Evolutionary conservation across 495 filamentous ascomycete genomes (phyloP).

Genomic region (Geopyxis carbonaria): DNA sequence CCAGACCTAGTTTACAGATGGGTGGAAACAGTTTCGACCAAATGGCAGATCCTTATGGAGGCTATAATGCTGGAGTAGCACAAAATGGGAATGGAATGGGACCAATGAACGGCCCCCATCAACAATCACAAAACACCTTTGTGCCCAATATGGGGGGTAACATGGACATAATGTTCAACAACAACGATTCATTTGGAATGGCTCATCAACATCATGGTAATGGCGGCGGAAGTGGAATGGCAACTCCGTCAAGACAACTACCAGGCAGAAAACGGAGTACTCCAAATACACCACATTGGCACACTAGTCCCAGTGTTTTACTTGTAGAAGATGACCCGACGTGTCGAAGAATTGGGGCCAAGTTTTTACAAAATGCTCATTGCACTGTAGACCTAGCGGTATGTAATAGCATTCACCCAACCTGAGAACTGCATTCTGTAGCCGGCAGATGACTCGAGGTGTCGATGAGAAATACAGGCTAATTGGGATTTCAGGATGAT

Average conservation of each 20-base stretch:
- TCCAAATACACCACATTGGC: conserved; percentile 42
- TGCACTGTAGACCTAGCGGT: conserved; percentile 85
- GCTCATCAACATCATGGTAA: conserved; percentile 8
- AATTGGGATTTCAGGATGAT: conserved; percentile 45
- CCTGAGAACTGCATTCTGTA: neutral
- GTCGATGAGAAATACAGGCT: conserved; percentile 12
- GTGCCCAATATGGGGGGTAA: no score
- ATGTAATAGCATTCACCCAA: conserved; percentile 32
- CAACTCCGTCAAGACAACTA: conserved; percentile 4
- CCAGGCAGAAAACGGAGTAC: conserved; percentile 47
- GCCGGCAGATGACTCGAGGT: neutral
- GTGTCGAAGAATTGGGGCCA: conserved; percentile 81
- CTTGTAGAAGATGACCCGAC: conserved; percentile 93
- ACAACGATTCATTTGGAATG: conserved; percentile 10
- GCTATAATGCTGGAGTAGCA: conserved; percentile 1
- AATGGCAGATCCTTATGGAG: conserved; percentile 1
- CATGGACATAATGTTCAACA: neutral
- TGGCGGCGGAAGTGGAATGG: conserved; percentile 5
- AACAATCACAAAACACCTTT: conserved; percentile 2
- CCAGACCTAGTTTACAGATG: conserved; percentile 5
- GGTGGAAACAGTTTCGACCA: neutral
- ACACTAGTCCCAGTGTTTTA: conserved; percentile 67
- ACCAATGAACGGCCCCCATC: conserved; percentile 2
- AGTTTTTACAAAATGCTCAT: conserved; percentile 76
- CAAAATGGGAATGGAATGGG: conserved; percentile 7